A percentile compares a stretch with the other conserved stretches of the same genome.
These are phyloP conservation scores for Fusarium duplospermum DNA, from an alignment of 2,329 filamentous ascomycete genomes.

Conservation along the genomic window DNA sequence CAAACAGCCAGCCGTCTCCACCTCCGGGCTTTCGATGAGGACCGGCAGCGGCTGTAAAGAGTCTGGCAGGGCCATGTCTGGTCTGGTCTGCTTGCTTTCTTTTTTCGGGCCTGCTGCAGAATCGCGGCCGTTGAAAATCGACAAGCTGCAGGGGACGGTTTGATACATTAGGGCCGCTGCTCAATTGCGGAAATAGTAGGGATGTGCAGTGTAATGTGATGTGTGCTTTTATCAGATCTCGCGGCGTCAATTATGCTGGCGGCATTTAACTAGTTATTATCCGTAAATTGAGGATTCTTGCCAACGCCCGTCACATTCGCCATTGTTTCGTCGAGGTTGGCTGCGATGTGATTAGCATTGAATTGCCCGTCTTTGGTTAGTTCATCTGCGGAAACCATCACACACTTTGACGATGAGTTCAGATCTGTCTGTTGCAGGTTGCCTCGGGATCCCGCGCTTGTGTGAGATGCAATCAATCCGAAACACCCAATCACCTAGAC, in stretches of 20 bases:
- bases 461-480: not conserved
- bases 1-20: conserved; percentile 9
- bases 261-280: not conserved
- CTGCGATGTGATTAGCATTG: conserved; percentile 16
- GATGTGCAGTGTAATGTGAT: conserved; percentile 39
- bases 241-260: conserved; percentile 21
- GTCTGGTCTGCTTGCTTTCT: conserved; percentile 6
- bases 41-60: conserved; percentile 14
- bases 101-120: conserved; percentile 40
- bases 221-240: conserved; percentile 29
- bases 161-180: conserved; percentile 24
- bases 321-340: conserved; percentile 5
- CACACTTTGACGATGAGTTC: conserved; percentile 7
- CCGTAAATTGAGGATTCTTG: conserved; percentile 5
- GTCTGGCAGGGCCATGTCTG: not conserved
- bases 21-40: conserved; percentile 20
- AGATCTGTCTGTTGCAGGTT: conserved; percentile 2
- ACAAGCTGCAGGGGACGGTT: conserved; percentile 40
- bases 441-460: conserved; percentile 9
- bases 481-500: not conserved
- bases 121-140: conserved; percentile 40
- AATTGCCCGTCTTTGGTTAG: conserved; percentile 25
- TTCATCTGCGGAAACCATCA: conserved; percentile 30
- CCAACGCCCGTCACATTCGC: conserved; percentile 13
- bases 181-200: conserved; percentile 29